Evolutionary conservation across 768 basidiomycete species (phyloP), one percentile per base, ranked within the genome.

Genomic region (Nidularia pulvinata): DNA sequence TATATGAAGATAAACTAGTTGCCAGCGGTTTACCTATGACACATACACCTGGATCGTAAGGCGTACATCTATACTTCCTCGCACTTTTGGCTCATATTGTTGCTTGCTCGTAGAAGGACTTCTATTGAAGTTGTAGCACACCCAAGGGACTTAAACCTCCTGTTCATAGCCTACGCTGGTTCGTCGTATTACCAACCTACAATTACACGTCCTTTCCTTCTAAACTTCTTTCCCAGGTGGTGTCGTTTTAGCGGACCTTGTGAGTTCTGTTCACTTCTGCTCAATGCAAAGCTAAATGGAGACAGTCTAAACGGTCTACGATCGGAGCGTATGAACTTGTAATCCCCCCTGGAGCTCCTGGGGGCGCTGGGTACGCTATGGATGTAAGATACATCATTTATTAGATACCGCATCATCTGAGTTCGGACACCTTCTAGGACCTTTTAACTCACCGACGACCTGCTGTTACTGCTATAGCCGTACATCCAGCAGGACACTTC

Each of bases 131-230:
- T 83, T 5, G 74, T 85, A 5, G 66, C 81, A 32, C 89, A 92
- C 65, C 91, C 91, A 32, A 77, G 91, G 55, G 81, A 92, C 59
- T 63, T 93, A 45, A 87, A 89, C 60, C 72, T 84, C 22, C 60
- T 91, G 14, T 85, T 93, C 57, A 74, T 93, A 16, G 88, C 82
- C n/a, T 92, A 89, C 65, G 79, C 82, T 73, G 87, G 89, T 86
- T 56, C 34, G 76, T 57, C n/a, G 42, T 52, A 36, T 35, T 33
- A 19, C 9, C 14, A 33, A 37, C 19, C 42, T 52, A 45, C 49
- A 33, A 49, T 45, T n/a, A 37, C 16, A 53, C 39, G 55, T 39
- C 10, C 37, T 10, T 39, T 39, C 10, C 10, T 16, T 39, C 37
- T 39, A 16, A 39, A 34, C 50, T 14, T 4, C n/a, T 49, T 32